Conservation (phyloP, 169 alveolate genomes). For the Plasmodium coatneyi region DNA sequence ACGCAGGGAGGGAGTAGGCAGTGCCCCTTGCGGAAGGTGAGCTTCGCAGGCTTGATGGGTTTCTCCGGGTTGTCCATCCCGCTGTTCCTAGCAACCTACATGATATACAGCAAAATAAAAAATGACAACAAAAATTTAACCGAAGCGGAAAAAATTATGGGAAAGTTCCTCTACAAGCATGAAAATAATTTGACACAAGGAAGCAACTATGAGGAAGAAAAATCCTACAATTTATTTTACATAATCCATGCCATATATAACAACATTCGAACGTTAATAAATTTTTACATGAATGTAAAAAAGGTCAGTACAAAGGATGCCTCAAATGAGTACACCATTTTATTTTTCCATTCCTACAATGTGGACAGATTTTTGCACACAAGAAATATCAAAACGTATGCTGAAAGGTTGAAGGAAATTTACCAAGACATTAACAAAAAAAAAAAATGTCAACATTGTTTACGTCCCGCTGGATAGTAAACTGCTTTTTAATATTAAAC, state of each 20-base stretch:
- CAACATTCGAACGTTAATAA: conserved; percentile 19
- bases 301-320: conserved; percentile 22
- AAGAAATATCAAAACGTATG: conserved; percentile 63
- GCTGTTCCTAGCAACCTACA: conserved; percentile 13
- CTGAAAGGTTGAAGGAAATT: conserved; percentile 53
- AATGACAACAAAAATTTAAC: conserved; percentile 42
- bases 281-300: conserved; percentile 62
- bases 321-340: conserved; percentile 36
- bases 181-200: neutral
- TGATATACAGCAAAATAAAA: conserved; percentile 46
- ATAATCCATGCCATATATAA: conserved; percentile 25
- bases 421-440: conserved; percentile 44
- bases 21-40: conserved; percentile 28
- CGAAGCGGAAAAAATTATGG: conserved; percentile 41
- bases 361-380: conserved; percentile 59
- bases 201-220: conserved; percentile 17
- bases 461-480: conserved; percentile 58
- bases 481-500: conserved; percentile 63
- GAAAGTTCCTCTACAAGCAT: conserved; percentile 58
- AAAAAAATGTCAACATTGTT: conserved; percentile 23
- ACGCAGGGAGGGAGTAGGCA: neutral
- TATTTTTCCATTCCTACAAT: conserved; percentile 70
- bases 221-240: conserved; percentile 28
- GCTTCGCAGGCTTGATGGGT: conserved; percentile 18
- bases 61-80: conserved; percentile 51